phyloP scores from a whole-genome alignment of 805 yeast species.

The Candida khao-thaluensis region DNA sequence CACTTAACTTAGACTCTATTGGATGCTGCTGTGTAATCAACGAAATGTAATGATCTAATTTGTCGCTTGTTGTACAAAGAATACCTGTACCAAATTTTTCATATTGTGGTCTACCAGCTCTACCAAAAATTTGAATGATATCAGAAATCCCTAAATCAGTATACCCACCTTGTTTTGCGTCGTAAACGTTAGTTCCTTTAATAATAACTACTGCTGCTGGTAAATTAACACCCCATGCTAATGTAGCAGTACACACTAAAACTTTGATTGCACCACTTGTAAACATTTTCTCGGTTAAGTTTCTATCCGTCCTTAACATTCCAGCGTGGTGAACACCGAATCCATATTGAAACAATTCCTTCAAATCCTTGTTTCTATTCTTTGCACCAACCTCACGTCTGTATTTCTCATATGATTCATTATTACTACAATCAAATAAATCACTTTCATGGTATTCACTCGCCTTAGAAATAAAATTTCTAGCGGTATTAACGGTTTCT shows the following conservation, averaged over 20 bases:
- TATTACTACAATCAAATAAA: conserved; percentile 56
- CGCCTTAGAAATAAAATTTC: conserved; percentile 68
- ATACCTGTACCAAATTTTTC: conserved; percentile 92
- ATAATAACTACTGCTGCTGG: conserved; percentile 98
- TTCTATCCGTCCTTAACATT: conserved; percentile 87
- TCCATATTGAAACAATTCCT: conserved; percentile 77
- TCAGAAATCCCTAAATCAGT: conserved; percentile 93
- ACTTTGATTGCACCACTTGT: conserved; percentile 83
- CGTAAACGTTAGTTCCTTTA: conserved; percentile 95
- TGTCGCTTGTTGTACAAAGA: conserved; percentile 77
- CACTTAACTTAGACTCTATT: conserved; percentile 80
- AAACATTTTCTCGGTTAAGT: conserved; percentile 85
- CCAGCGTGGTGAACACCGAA: conserved; percentile 98
- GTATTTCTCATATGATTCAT: conserved; percentile 43
- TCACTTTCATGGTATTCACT: conserved; percentile 55
- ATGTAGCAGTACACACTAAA: conserved; percentile 91
- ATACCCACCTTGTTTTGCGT: conserved; percentile 91
- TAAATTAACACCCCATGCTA: conserved; percentile 99
- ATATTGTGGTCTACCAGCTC: conserved; percentile 99
- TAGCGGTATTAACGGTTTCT: conserved; percentile 84
- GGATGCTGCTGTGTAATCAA: conserved; percentile 93
- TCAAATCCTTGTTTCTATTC: conserved; percentile 73
- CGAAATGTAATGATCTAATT: conserved; percentile 84
- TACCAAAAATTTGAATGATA: conserved; percentile 96
- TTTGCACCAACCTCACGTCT: conserved; percentile 64